A percentile compares a stretch with the other conserved stretches of the same genome.
Evolutionary conservation across 2,329 filamentous ascomycete genomes (phyloP).

Genomic region (Ambrosiella xylebori): DNA sequence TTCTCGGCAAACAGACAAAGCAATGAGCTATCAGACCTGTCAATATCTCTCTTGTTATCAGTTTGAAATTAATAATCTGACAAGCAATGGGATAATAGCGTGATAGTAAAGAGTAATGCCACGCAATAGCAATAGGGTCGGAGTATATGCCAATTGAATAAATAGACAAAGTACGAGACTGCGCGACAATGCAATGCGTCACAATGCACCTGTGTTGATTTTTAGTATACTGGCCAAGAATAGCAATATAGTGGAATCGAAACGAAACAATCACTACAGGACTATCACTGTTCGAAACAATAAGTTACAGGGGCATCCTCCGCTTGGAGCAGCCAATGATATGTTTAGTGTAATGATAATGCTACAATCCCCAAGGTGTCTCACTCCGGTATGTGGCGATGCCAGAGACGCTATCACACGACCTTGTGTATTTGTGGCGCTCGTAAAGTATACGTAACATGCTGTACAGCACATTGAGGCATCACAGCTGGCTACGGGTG

Average conservation of each 20-base stretch:
- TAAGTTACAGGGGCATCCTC: background rate
- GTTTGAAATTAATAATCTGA: conserved; percentile 1
- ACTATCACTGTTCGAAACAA: background rate
- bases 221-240: background rate
- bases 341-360: background rate
- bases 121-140: background rate
- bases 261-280: background rate
- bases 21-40: background rate
- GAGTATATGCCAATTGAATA: background rate
- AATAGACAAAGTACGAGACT: background rate
- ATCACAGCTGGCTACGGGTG: background rate
- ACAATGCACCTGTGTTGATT: background rate
- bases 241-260: background rate
- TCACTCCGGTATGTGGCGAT: background rate
- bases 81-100: background rate
- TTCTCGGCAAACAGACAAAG: background rate
- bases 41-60: background rate
- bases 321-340: background rate
- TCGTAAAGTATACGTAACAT: background rate
- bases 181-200: background rate
- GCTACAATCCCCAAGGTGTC: background rate
- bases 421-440: background rate
- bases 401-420: background rate
- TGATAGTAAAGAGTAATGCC: background rate
- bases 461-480: background rate